phyloP scores from a whole-genome alignment of 176 grass and related monocot species.

The Zoysia pacifica region DNA sequence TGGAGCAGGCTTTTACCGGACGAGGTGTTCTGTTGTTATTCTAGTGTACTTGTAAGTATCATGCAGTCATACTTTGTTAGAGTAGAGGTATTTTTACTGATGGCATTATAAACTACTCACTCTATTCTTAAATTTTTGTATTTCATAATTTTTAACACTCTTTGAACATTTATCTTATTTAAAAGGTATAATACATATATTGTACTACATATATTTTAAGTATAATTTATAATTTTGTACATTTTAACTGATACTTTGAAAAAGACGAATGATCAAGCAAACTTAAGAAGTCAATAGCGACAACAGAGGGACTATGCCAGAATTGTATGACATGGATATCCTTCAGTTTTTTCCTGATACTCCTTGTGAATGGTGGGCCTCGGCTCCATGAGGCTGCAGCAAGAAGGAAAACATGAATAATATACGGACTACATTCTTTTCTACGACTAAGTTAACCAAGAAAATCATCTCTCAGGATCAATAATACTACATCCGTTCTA shows the following conservation, averaged over 20 bases:
- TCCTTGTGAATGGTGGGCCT: neutral
- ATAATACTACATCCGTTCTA: neutral
- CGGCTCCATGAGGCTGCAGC: neutral
- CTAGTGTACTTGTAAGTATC: neutral
- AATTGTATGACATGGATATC: neutral
- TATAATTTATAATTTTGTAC: no score
- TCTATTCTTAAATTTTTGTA: no score
- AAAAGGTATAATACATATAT: no score
- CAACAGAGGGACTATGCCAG: neutral
- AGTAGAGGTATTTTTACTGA: neutral
- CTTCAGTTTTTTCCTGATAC: no score
- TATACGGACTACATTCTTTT: neutral
- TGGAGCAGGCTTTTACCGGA: neutral
- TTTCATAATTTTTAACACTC: no score
- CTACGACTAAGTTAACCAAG: neutral
- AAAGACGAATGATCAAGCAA: no score
- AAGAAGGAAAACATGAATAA: neutral
- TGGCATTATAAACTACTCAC: neutral
- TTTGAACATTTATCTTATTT: no score
- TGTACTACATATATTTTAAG: no score
- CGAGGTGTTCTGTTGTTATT: neutral
- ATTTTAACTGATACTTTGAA: no score
- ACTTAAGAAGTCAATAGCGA: no score
- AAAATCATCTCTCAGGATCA: neutral
- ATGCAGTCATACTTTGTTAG: neutral